Evolutionary conservation across 2,329 filamentous ascomycete genomes (phyloP).

Genomic region (Neocatenulostroma microsporum): DNA sequence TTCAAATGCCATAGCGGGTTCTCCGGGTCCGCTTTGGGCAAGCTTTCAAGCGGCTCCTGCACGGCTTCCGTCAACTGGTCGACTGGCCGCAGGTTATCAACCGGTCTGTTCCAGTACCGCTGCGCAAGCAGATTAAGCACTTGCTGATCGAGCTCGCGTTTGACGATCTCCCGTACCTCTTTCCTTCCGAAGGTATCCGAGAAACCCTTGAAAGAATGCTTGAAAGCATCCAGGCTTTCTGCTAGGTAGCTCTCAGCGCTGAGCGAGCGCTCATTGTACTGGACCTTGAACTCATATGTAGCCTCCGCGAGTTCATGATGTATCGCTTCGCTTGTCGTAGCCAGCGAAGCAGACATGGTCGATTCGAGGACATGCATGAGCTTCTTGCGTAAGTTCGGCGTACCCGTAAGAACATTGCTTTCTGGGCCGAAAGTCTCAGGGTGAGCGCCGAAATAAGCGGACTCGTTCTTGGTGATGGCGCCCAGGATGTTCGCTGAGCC

Average conservation of each 20-base stretch:
- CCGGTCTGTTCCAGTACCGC: slow-evolving; percentile 93
- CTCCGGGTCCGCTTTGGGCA: slow-evolving; percentile 77
- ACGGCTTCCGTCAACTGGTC: slow-evolving; percentile 20
- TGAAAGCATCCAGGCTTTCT: slow-evolving; percentile 90
- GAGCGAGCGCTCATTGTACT: slow-evolving; percentile 93
- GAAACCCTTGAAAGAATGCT: slow-evolving; percentile 94
- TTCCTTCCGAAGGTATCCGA: slow-evolving; percentile 80
- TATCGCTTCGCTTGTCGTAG: slow-evolving; percentile 84
- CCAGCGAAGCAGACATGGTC: slow-evolving; percentile 89
- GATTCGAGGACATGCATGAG: slow-evolving; percentile 95
- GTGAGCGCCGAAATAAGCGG: slow-evolving; percentile 76
- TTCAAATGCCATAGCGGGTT: slow-evolving; percentile 90
- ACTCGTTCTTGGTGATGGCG: slow-evolving; percentile 81
- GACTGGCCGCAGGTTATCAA: slow-evolving; percentile 64
- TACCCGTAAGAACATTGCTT: slow-evolving; percentile 69
- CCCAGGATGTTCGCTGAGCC: slow-evolving; percentile 70
- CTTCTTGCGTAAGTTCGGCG: slow-evolving; percentile 81
- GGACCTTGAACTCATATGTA: slow-evolving; percentile 97
- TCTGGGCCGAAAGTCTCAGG: slow-evolving; percentile 69
- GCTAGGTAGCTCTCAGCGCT: slow-evolving; percentile 95
- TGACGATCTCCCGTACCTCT: slow-evolving; percentile 82
- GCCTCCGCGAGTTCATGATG: slow-evolving; percentile 93
- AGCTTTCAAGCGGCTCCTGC: slow-evolving; percentile 46
- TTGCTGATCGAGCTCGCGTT: slow-evolving; percentile 86
- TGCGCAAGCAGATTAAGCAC: slow-evolving; percentile 89